Conservation (phyloP, 108 stramenopile species). For the Discostella pseudostelligera region DNA sequence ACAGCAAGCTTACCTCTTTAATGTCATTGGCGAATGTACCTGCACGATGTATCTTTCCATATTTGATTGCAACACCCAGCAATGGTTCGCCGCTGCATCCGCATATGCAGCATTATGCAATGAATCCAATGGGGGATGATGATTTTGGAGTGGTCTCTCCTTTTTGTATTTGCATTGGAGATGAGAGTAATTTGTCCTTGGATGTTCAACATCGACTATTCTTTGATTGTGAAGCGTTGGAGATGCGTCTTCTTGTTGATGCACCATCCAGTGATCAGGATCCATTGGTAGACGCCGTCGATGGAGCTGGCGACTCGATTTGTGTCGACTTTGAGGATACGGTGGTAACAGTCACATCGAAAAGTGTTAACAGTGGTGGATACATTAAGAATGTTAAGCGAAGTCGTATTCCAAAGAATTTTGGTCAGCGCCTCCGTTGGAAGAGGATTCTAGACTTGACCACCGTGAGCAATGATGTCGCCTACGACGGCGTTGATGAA, state of each 20-base stretch:
- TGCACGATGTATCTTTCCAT: constrained; percentile 59
- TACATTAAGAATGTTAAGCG: constrained; percentile 14
- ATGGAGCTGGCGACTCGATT: background rate
- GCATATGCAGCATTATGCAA: constrained; percentile 29
- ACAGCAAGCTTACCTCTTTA: constrained; percentile 4
- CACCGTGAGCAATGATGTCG: no score
- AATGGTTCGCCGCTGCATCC: constrained; percentile 11
- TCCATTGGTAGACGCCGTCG: constrained; percentile 2
- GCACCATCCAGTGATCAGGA: background rate
- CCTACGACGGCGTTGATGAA: no score
- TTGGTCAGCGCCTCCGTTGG: no score
- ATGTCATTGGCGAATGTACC: constrained; percentile 51
- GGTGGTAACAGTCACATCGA: constrained; percentile 1
- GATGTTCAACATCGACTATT: background rate
- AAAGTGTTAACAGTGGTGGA: background rate
- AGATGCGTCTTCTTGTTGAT: constrained; percentile 26
- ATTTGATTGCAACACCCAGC: constrained; percentile 9
- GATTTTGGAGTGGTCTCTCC: constrained; percentile 26
- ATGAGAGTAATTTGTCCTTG: constrained; percentile 22
- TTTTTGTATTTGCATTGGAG: constrained; percentile 76
- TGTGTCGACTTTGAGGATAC: constrained; percentile 8
- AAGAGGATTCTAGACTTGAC: no score
- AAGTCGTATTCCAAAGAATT: no score
- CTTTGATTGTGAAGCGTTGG: constrained; percentile 19
- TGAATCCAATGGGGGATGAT: constrained; percentile 42